These are phyloP conservation scores for Excoecaria agallocha DNA, from an alignment of 345 rosid genomes.

Conservation along the genomic window DNA sequence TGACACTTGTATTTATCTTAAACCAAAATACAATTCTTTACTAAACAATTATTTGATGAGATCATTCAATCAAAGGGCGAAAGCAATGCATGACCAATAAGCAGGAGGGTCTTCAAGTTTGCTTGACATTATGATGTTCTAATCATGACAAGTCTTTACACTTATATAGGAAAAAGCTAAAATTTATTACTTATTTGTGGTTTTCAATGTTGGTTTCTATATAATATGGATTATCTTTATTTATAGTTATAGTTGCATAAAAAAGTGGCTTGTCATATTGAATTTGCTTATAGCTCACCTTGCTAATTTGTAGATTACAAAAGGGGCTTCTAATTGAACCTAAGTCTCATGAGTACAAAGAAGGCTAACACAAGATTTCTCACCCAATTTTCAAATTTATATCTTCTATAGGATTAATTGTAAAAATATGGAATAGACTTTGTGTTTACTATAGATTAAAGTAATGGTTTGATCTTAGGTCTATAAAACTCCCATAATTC, in stretches of 20 bases:
- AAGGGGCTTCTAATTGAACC: background rate
- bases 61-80: background rate
- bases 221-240: background rate
- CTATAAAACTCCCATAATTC: too few species aligned
- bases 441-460: too few species aligned
- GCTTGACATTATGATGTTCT: background rate
- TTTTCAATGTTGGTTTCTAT: background rate
- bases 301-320: constrained; percentile 12
- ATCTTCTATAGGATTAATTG: too few species aligned
- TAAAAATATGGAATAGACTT: too few species aligned
- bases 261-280: background rate
- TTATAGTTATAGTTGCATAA: background rate
- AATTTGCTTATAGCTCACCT: constrained; percentile 4
- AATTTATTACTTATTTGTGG: too few species aligned
- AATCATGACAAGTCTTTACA: background rate
- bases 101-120: constrained; percentile 13
- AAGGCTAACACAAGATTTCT: background rate
- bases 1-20: background rate
- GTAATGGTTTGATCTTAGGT: too few species aligned
- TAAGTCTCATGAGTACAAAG: too few species aligned
- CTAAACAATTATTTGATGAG: background rate
- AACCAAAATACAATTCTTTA: background rate
- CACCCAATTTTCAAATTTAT: too few species aligned
- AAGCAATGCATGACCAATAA: background rate
- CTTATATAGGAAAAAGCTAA: background rate